A percentile compares a stretch with the other conserved stretches of the same genome.
phyloP scores from a whole-genome alignment of 1,139 yeast genomes.

The Suhomyces coccinellae region DNA sequence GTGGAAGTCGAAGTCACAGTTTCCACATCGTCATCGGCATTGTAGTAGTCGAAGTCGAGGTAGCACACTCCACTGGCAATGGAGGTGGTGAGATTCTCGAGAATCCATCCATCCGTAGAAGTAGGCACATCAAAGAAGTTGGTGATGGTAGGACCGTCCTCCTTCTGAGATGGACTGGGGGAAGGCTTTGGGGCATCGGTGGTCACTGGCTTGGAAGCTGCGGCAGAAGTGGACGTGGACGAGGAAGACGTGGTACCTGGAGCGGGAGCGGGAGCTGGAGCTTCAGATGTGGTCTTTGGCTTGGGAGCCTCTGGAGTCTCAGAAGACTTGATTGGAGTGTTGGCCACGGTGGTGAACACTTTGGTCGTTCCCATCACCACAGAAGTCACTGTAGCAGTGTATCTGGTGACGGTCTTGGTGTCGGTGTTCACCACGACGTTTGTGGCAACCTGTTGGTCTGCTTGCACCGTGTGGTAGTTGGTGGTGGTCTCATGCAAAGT shows the following conservation, averaged over 20 bases:
- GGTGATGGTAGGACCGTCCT: constrained; percentile 35
- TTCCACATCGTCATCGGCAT: constrained; percentile 29
- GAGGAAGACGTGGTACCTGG: background rate
- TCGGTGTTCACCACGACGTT: constrained; percentile 32
- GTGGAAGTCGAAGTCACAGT: constrained; percentile 43
- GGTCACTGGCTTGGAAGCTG: constrained; percentile 12
- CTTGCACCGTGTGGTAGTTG: constrained; percentile 34
- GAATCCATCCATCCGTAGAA: constrained; percentile 41
- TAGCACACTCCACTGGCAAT: constrained; percentile 38
- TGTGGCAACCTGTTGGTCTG: constrained; percentile 32
- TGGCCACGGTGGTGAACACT: constrained; percentile 41
- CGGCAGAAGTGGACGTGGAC: constrained; percentile 8
- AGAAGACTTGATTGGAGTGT: constrained; percentile 31
- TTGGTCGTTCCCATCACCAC: constrained; percentile 44
- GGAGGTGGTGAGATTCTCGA: constrained; percentile 38
- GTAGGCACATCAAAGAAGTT: constrained; percentile 31
- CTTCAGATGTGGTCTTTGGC: constrained; percentile 10
- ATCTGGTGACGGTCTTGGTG: constrained; percentile 42
- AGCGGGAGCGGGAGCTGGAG: constrained; percentile 7
- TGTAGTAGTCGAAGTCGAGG: constrained; percentile 47
- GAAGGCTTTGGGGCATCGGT: constrained; percentile 15
- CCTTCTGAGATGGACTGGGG: constrained; percentile 12
- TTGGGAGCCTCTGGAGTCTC: background rate
- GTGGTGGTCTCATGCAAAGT: constrained; percentile 40
- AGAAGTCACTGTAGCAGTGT: constrained; percentile 49